Percentiles rank a stretch among this genome's conserved stretches.
Conservation (phyloP, 2,329 filamentous ascomycete genomes). For the Exophiala oligosperma region DNA sequence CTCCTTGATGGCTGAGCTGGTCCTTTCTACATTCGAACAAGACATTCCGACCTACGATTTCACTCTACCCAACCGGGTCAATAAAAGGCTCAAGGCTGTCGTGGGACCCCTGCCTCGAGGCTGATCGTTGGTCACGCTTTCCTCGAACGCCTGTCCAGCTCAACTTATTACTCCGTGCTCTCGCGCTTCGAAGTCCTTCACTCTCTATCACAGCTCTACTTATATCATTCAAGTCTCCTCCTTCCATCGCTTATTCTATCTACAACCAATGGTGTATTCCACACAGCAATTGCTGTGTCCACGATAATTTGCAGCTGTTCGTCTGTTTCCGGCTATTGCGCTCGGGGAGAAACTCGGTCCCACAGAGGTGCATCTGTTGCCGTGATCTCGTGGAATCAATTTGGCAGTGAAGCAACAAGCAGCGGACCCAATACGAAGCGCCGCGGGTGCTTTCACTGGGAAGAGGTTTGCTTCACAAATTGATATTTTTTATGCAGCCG, state of each 20-base stretch:
- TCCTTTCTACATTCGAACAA: constrained; percentile 26
- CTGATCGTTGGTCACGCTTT: constrained; percentile 15
- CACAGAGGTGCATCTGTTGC: too few relatives aligned
- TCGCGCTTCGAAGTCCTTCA: constrained; percentile 1
- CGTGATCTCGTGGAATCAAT: too few relatives aligned
- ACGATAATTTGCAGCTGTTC: too few relatives aligned
- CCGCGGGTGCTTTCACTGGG: too few relatives aligned
- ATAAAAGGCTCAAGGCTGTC: constrained; percentile 18
- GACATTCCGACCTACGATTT: constrained; percentile 18
- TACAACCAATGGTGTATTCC: too few relatives aligned
- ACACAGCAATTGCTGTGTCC: too few relatives aligned
- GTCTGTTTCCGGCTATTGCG: too few relatives aligned
- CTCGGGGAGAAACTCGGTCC: too few relatives aligned
- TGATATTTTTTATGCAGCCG: too few relatives aligned
- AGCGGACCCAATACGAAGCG: too few relatives aligned
- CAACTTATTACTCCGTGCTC: constrained; percentile 6
- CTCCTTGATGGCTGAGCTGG: constrained; percentile 22
- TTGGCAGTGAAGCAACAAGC: too few relatives aligned
- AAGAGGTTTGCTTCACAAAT: too few relatives aligned
- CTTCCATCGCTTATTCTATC: not conserved
- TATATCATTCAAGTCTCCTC: not conserved
- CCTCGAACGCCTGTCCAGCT: constrained; percentile 15
- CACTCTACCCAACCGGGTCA: constrained; percentile 18
- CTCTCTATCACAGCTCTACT: not conserved
- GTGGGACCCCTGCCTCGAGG: constrained; percentile 19